These are phyloP conservation scores for Aureobasidium uvarum DNA, from an alignment of 2,329 filamentous ascomycete species.

Conservation along the genomic window DNA sequence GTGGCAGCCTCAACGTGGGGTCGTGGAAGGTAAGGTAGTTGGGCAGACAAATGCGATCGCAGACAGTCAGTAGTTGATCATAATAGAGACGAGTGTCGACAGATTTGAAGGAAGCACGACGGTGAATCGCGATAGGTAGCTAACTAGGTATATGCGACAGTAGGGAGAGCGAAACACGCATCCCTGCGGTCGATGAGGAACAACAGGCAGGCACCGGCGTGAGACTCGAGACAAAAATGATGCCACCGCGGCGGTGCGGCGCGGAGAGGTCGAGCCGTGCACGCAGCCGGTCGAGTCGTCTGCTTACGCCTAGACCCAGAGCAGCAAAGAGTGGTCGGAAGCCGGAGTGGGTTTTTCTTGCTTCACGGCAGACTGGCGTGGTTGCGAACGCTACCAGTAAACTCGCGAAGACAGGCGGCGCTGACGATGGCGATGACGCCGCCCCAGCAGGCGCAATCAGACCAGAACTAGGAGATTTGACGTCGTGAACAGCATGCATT, in stretches of 20 bases:
- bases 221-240: constrained; percentile 16
- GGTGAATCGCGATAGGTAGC: not conserved
- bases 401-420: not conserved
- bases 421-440: constrained; percentile 18
- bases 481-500: not conserved
- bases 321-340: constrained; percentile 5
- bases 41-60: not conserved
- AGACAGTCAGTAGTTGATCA: not conserved
- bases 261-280: constrained; percentile 8
- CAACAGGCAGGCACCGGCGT: constrained; percentile 3
- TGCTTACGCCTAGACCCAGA: constrained; percentile 5
- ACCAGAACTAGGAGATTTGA: not conserved
- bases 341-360: not conserved
- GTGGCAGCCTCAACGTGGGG: constrained; percentile 23
- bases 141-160: constrained; percentile 16
- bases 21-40: not conserved
- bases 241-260: constrained; percentile 3
- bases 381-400: constrained; percentile 1
- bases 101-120: not conserved
- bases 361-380: not conserved
- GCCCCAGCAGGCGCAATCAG: constrained; percentile 1
- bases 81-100: not conserved
- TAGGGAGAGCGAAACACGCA: not conserved
- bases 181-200: constrained; percentile 15
- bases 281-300: not conserved